Conservation (phyloP, 2,329 filamentous ascomycete species). For the Purpureocillium lavendulum region DNA sequence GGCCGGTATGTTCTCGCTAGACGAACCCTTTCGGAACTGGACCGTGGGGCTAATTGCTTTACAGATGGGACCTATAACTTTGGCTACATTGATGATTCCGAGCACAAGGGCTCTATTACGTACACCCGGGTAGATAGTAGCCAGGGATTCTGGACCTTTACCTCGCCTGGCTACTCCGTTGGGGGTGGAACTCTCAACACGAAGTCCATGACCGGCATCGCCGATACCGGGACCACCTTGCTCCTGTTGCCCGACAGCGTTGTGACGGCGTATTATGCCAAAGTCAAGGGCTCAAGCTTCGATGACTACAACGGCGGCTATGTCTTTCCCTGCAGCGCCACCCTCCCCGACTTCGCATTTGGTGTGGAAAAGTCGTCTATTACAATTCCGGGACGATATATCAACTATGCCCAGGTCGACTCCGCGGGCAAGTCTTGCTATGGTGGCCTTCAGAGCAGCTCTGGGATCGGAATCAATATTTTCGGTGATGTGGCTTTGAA, state of each 20-base stretch:
- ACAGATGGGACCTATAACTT: slow-evolving; percentile 62
- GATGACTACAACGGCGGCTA: slow-evolving; percentile 21
- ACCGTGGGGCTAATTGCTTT: neutral
- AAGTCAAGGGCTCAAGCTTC: slow-evolving; percentile 26
- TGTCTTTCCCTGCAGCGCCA: slow-evolving; percentile 33
- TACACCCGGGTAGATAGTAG: slow-evolving; percentile 54
- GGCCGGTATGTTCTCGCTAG: slow-evolving; percentile 8
- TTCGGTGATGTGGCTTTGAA: slow-evolving; percentile 54
- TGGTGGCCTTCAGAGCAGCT: slow-evolving; percentile 56
- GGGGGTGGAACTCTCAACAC: slow-evolving; percentile 7
- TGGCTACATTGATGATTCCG: slow-evolving; percentile 55
- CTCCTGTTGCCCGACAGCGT: slow-evolving; percentile 47
- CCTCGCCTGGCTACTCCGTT: slow-evolving; percentile 12
- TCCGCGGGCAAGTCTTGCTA: slow-evolving; percentile 42
- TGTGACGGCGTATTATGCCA: slow-evolving; percentile 37
- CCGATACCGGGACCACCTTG: slow-evolving; percentile 55
- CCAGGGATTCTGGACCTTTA: slow-evolving; percentile 53
- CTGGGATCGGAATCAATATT: slow-evolving; percentile 39
- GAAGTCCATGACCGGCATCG: slow-evolving; percentile 30
- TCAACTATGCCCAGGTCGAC: slow-evolving; percentile 42
- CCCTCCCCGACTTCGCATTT: slow-evolving; percentile 40
- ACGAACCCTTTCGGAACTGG: neutral
- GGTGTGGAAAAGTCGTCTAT: slow-evolving; percentile 50
- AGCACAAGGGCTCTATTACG: slow-evolving; percentile 54
- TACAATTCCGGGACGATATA: slow-evolving; percentile 41